Evolutionary conservation across 2,329 filamentous ascomycete genomes (phyloP), one percentile per base, ranked within the genome.

Genomic region (Akanthomyces uredinophilus): DNA sequence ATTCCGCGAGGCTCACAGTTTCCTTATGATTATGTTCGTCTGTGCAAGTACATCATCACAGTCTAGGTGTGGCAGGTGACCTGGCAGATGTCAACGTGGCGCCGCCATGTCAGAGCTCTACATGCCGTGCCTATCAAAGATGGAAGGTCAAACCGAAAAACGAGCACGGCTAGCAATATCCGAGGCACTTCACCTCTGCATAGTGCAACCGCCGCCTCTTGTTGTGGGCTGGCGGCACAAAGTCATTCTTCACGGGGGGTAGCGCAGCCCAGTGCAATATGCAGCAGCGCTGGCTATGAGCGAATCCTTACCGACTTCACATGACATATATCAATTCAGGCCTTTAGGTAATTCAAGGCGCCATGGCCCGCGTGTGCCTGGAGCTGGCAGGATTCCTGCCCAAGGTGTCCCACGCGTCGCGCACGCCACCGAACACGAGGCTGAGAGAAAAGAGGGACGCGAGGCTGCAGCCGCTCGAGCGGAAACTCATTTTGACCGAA

Each of bases 371-470:
- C 37, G 54, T 6, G 16, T 56, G 54, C 41, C 54, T 56, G 54
- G 54, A 56, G 54, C 54, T 56, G 54, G 54, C 8, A 41, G 29
- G 27, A 47, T 56, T 47, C n/a, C 39, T 27, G 41, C 27, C 54
- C 54, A 56, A 56, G 29, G n/a, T 22, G 41, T 56, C 54, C 54
- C 27, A 46, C 54, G 54, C 54, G 54, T 32, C 54, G 5, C 27
- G 41, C 41, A 56, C 41, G 54, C 54, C 32, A 56, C 24, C 46
- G 2, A 24, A 32, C 22, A 41, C 54, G 27, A 56, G 54, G 54
- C 54, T 56, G 54, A 56, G 35, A 54, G 18, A 52, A 29, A n/a
- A n/a, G 43, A 20, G 35, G 32, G 29, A 4, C 20, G 11, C 51
- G 22, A 54, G 51, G 51, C 51, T 54, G 35, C 32, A 54, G 49